Conservation (phyloP, 768 basidiomycete species). For the Guyanaporus albipodus region DNA sequence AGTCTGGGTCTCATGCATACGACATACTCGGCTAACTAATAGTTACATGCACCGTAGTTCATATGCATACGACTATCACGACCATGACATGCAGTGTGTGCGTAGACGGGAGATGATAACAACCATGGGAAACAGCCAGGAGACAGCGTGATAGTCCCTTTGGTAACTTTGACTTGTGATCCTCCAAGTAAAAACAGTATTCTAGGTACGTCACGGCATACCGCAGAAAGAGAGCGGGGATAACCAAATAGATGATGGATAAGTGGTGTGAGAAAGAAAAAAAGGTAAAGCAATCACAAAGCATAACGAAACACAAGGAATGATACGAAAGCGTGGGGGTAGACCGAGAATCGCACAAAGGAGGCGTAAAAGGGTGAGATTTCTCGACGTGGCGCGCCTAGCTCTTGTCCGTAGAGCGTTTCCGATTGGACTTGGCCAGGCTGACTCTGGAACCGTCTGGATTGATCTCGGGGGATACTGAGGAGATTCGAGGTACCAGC, state of each 20-base stretch:
- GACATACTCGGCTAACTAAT: neutral
- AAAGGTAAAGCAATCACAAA: conserved; percentile 19
- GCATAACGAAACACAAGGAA: conserved; percentile 22
- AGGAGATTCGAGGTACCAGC: conserved; percentile 31
- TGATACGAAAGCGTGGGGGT: conserved; percentile 4
- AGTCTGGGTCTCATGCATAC: too few species aligned
- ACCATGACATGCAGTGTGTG: conserved; percentile 2
- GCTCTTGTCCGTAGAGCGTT: conserved; percentile 27
- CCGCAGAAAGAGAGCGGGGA: conserved; percentile 13
- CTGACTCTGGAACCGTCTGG: conserved; percentile 23
- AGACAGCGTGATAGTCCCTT: conserved; percentile 11
- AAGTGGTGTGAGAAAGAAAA: conserved; percentile 13
- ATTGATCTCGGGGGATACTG: conserved; percentile 24
- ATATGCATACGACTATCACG: neutral
- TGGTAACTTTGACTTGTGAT: conserved; percentile 11
- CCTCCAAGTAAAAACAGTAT: neutral
- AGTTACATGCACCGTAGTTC: neutral
- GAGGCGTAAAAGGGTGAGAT: neutral
- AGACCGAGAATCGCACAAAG: conserved; percentile 10
- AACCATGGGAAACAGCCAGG: conserved; percentile 17
- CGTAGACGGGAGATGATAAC: conserved; percentile 4
- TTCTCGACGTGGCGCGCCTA: conserved; percentile 10
- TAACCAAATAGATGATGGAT: conserved; percentile 32
- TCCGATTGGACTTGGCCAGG: conserved; percentile 22
- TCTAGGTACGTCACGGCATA: conserved; percentile 30